Evolutionary conservation across 148 eudicot species (phyloP).

Genomic region (Nyssa sinensis): DNA sequence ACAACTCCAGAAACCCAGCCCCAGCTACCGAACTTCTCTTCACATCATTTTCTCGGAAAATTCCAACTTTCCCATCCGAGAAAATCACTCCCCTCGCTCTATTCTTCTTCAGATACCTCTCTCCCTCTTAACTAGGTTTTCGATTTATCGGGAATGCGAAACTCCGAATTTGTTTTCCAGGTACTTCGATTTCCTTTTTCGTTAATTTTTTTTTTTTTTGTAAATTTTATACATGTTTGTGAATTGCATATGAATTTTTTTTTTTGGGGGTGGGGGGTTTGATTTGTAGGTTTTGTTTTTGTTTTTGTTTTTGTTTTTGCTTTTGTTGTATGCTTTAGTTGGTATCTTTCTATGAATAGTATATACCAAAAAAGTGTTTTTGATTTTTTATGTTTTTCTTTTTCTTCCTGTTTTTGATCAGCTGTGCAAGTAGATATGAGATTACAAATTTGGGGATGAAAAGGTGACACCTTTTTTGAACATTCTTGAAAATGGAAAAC

Average conservation of each 20-base stretch:
- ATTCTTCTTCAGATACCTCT: background rate
- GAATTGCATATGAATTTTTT: background rate
- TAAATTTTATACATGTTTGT: background rate
- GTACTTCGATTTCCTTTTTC: background rate
- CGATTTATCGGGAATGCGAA: conserved; percentile 4
- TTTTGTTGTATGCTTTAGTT: no score
- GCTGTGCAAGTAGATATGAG: conserved; percentile 3
- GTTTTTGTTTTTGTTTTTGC: background rate
- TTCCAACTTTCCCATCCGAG: background rate
- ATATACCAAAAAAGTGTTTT: background rate
- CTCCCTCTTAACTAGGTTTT: background rate
- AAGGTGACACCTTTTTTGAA: conserved; percentile 9
- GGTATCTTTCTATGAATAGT: background rate
- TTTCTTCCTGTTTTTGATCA: conserved; percentile 6
- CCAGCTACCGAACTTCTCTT: background rate
- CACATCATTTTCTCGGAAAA: background rate
- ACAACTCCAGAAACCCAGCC: no score
- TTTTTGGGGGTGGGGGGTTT: background rate
- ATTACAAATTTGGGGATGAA: conserved; percentile 9
- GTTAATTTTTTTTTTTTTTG: background rate
- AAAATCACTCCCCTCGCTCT: background rate
- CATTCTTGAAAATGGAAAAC: conserved; percentile 25
- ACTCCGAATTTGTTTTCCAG: conserved; percentile 5
- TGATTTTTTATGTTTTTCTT: background rate
- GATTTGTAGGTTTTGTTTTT: background rate